A percentile compares a stretch with the other conserved stretches of the same genome.
Evolutionary conservation across 2,329 filamentous ascomycete species (phyloP).

Genomic region (Basipetospora sp.): DNA sequence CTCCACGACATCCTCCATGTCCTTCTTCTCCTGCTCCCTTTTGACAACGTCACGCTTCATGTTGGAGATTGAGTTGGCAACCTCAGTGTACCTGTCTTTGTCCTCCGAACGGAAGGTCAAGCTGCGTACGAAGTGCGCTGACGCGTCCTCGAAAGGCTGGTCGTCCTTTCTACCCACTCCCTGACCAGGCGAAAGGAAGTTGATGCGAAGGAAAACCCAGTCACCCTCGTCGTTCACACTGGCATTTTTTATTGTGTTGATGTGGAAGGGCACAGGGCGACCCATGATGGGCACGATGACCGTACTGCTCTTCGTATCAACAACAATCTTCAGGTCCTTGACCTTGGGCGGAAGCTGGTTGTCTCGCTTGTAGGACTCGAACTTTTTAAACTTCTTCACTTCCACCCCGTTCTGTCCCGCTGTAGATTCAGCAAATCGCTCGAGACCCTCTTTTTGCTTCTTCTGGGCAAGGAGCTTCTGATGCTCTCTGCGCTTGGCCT

Average conservation of each 20-base stretch:
- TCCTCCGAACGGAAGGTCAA: constrained; percentile 89
- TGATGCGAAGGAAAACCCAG: constrained; percentile 86
- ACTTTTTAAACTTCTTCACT: constrained; percentile 96
- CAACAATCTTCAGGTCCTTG: constrained; percentile 74
- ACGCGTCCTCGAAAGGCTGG: constrained; percentile 91
- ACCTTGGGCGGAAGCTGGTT: constrained; percentile 77
- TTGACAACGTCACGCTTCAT: constrained; percentile 87
- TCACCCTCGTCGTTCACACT: constrained; percentile 95
- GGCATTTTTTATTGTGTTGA: constrained; percentile 94
- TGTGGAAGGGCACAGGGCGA: constrained; percentile 92
- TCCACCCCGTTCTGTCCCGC: constrained; percentile 77
- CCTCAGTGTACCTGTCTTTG: constrained; percentile 74
- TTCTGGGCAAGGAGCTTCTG: constrained; percentile 77
- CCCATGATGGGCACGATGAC: constrained; percentile 95
- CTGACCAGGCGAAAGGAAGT: constrained; percentile 91
- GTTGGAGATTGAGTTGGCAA: constrained; percentile 84
- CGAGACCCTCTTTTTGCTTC: constrained; percentile 79
- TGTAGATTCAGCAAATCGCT: constrained; percentile 72
- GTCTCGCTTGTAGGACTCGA: constrained; percentile 96
- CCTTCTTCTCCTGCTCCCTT: constrained; percentile 96
- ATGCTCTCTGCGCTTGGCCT: constrained; percentile 74
- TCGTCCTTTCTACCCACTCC: constrained; percentile 95
- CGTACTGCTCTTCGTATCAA: constrained; percentile 79
- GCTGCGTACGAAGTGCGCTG: constrained; percentile 88
- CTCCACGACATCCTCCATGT: constrained; percentile 97